Conservation (phyloP, 2,329 filamentous ascomycete genomes). For the Epichloe uncinata region DNA sequence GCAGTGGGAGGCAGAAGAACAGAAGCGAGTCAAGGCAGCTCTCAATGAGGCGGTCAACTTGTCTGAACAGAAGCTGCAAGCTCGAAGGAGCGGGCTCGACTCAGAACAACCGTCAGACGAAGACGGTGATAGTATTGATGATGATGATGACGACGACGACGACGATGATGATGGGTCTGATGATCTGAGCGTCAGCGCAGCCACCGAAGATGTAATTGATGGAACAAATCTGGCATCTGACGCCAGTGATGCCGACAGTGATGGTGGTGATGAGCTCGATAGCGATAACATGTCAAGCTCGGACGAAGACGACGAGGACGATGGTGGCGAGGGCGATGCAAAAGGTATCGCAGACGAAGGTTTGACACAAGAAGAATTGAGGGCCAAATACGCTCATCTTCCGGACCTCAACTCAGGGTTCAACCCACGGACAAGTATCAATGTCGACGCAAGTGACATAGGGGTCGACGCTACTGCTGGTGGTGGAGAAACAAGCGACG, state of each 20-base stretch:
- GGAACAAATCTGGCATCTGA: constrained; percentile 22
- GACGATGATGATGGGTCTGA: constrained; percentile 28
- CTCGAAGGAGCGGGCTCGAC: constrained; percentile 40
- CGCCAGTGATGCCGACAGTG: constrained; percentile 15
- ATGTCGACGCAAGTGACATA: constrained; percentile 12
- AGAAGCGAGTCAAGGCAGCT: constrained; percentile 51
- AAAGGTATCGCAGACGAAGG: constrained; percentile 45
- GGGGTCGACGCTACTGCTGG: constrained; percentile 17
- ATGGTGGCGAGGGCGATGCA: constrained; percentile 45
- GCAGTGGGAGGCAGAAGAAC: constrained; percentile 53
- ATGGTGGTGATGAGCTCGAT: constrained; percentile 28
- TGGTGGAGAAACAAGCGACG: constrained; percentile 41
- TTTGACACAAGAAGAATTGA: constrained; percentile 55
- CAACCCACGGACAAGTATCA: constrained; percentile 12
- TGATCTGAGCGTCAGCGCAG: constrained; percentile 29
- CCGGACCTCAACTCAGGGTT: constrained; percentile 28
- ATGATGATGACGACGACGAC: constrained; percentile 21
- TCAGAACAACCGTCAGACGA: constrained; percentile 36
- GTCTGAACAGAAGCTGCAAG: constrained; percentile 55
- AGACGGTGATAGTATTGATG: constrained; percentile 22
- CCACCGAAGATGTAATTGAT: constrained; percentile 20
- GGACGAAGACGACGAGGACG: constrained; percentile 50
- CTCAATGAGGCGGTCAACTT: constrained; percentile 61
- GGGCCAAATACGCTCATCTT: constrained; percentile 54
- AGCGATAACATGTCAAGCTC: constrained; percentile 46